A percentile compares a stretch with the other conserved stretches of the same genome.
These are phyloP conservation scores for Cinnamomum chago DNA, from an alignment of 164 flowering plant species.

Conservation along the genomic window DNA sequence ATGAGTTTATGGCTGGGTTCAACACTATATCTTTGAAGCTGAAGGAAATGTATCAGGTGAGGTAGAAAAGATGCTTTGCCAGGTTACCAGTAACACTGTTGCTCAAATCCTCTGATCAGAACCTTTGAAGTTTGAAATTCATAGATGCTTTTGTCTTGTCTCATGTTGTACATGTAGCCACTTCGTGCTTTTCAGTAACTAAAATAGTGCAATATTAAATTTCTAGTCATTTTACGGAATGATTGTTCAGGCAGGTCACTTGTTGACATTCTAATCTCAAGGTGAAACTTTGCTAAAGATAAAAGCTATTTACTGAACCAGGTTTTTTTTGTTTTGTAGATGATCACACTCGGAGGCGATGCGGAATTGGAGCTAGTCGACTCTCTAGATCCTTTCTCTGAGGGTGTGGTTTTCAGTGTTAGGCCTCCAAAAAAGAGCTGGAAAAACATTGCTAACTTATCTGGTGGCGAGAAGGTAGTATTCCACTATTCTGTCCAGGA, in stretches of 20 bases:
- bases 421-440: constrained; percentile 99
- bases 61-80: neutral
- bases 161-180: neutral
- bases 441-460: constrained; percentile 96
- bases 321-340: constrained; percentile 37
- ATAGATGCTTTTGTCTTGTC: neutral
- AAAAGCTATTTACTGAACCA: neutral
- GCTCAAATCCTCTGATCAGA: neutral
- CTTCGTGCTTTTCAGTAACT: neutral
- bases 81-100: neutral
- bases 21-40: constrained; percentile 87
- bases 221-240: neutral
- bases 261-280: neutral
- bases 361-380: constrained; percentile 98
- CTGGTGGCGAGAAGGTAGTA: constrained; percentile 98
- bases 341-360: constrained; percentile 99
- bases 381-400: constrained; percentile 97
- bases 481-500: neutral
- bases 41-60: constrained; percentile 98
- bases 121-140: neutral
- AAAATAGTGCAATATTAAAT: neutral
- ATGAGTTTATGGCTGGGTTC: constrained; percentile 99
- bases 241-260: neutral
- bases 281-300: neutral
- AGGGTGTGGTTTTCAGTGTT: constrained; percentile 99